Percentiles rank a stretch among this genome's conserved stretches.
Evolutionary conservation across 2,329 filamentous ascomycete genomes (phyloP).

Genomic region (Nemania diffusa): DNA sequence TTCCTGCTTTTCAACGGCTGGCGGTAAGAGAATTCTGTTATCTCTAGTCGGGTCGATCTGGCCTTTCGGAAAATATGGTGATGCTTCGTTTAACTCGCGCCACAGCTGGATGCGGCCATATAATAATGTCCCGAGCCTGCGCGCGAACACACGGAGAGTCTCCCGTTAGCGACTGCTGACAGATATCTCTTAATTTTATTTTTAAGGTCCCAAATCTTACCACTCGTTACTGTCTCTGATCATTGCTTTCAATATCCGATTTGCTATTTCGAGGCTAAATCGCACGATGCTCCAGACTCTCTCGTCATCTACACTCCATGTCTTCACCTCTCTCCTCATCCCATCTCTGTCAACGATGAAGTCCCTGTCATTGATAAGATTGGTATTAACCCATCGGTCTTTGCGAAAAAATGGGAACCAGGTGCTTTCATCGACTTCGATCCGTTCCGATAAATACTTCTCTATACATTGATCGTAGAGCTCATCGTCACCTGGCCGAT

Average conservation of each 20-base stretch:
- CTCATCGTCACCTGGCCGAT: not conserved
- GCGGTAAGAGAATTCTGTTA: not conserved
- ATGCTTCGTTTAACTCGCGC: not conserved
- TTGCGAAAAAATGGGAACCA: constrained; percentile 15
- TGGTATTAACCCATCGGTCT: constrained; percentile 2
- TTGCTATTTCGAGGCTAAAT: constrained; percentile 14
- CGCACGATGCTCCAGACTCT: not conserved
- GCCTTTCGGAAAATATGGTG: too few species aligned
- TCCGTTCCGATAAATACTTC: not conserved
- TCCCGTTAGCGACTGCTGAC: not conserved
- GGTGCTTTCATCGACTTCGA: constrained; percentile 1
- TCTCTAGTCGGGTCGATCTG: not conserved
- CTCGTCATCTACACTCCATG: constrained; percentile 12
- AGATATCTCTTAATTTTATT: too few species aligned
- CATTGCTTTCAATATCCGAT: constrained; percentile 13
- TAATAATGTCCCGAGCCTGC: constrained; percentile 16
- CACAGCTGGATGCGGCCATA: constrained; percentile 12
- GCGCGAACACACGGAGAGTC: too few species aligned
- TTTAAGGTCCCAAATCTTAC: not conserved
- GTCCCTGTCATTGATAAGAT: not conserved
- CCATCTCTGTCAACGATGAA: not conserved
- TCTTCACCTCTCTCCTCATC: not conserved
- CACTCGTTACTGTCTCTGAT: constrained; percentile 17
- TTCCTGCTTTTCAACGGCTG: not conserved
- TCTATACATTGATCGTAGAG: not conserved